Evolutionary conservation across 768 basidiomycete genomes (phyloP), one percentile per base, ranked within the genome.

Genomic region (Plicaturopsis crispa): DNA sequence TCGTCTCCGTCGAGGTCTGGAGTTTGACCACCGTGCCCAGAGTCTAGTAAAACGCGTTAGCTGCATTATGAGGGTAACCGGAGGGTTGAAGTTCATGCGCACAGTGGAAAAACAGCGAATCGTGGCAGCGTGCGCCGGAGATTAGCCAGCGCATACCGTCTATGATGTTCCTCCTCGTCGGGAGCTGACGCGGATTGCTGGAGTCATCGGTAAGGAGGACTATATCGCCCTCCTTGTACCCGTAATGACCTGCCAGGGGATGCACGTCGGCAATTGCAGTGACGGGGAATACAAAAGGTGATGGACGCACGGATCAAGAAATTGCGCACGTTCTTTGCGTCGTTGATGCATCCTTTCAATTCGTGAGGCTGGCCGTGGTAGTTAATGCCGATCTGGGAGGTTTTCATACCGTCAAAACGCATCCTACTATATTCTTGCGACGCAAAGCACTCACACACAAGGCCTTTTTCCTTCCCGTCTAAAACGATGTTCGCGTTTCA

Each of bases 21-120:
- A 3, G 82, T 80, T 53, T 93, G 92, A 7, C 92, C 94, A n/a
- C 96, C 94, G 50, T 97, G 93, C 0, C 93, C 94, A 1, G 92
- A 94, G 60, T 89, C 84, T 86, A 38, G 6, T 16, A 5, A 35
- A 23, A 28, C 6, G 14, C 20, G n/a, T 16, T 18, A 11, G 6
- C 21, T 4, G 33, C 10, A 5, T 3, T 5, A 23, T 16, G 28
- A 13, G 8, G 32, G n/a, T 10, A 24, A 38, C 0, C 5, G 24
- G 19, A 5, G 14, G 31, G 23, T 13, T 23, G n/a, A 13, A n/a
- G n/a, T n/a, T n/a, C 14, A 21, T n/a, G 31, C 60, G 40, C 40
- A 61, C 79, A 88, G 46, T 88, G 86, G 49, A 88, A 79, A 54
- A 87, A 86, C 3, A 88, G 60, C 2, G 84, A 78, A 55, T 88